phyloP scores from a whole-genome alignment of 805 yeast species.

The Candida patagonica region DNA sequence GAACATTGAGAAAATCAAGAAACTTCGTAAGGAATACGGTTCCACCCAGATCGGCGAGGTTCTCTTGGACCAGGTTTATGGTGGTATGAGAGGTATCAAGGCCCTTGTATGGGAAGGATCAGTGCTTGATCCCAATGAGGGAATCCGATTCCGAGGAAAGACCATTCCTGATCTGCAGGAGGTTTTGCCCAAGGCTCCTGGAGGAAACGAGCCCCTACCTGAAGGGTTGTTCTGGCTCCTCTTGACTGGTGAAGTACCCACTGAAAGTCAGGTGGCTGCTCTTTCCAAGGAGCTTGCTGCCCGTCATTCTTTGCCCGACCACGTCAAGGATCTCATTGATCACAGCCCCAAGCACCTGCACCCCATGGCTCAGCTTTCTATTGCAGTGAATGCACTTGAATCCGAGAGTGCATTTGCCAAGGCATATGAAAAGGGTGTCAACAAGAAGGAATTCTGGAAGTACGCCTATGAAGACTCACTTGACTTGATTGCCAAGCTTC shows the following conservation, averaged over 20 bases:
- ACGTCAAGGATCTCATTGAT: conserved; percentile 64
- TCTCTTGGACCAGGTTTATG: conserved; percentile 70
- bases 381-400: conserved; percentile 75
- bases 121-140: conserved; percentile 74
- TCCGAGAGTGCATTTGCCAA: conserved; percentile 75
- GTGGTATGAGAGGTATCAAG: conserved; percentile 86
- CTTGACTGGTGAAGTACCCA: conserved; percentile 76
- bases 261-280: conserved; percentile 58
- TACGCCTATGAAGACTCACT: conserved; percentile 74
- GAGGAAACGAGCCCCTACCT: conserved; percentile 59
- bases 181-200: conserved; percentile 66
- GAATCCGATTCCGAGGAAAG: conserved; percentile 77
- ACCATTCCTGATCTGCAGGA: conserved; percentile 73
- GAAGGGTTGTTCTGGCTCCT: conserved; percentile 78
- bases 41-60: conserved; percentile 66
- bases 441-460: conserved; percentile 76
- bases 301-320: conserved; percentile 68
- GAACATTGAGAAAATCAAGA: conserved; percentile 82
- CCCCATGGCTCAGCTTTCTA: conserved; percentile 86
- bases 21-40: conserved; percentile 85
- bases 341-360: conserved; percentile 66
- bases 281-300: conserved; percentile 71
- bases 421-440: conserved; percentile 77
- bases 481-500: conserved; percentile 73
- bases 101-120: conserved; percentile 87